Conservation (phyloP, 176 grass and related monocot species). For the Oryza brachyantha region DNA sequence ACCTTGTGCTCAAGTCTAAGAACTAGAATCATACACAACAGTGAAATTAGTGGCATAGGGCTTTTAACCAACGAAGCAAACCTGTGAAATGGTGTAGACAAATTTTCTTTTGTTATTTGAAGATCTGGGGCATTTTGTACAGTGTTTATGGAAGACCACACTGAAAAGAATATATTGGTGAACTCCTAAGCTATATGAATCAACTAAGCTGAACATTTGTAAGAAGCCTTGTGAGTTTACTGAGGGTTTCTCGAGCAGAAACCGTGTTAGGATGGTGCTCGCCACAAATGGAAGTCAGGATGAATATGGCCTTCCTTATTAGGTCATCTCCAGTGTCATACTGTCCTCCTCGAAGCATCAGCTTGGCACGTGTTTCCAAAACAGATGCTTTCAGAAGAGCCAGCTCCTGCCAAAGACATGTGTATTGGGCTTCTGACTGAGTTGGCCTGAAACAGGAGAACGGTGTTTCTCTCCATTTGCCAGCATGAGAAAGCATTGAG, state of each 20-base stretch:
- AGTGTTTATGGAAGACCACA: constrained; percentile 34
- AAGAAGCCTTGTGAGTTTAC: constrained; percentile 98
- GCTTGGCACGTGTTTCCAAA: constrained; percentile 81
- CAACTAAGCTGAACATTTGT: constrained; percentile 93
- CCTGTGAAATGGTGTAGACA: constrained; percentile 26
- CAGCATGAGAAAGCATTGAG: constrained; percentile 67
- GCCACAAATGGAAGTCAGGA: constrained; percentile 86
- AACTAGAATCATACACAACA: background rate
- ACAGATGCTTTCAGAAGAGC: constrained; percentile 87
- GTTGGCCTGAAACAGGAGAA: constrained; percentile 55
- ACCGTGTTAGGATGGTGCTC: constrained; percentile 91
- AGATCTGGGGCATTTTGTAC: constrained; percentile 46
- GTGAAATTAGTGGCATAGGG: background rate
- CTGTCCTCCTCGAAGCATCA: constrained; percentile 89
- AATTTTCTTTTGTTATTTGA: constrained; percentile 60
- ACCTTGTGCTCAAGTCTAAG: background rate
- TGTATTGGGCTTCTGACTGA: constrained; percentile 53
- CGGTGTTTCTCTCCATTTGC: constrained; percentile 69
- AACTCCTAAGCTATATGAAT: constrained; percentile 64
- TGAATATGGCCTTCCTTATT: constrained; percentile 92
- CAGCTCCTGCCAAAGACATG: constrained; percentile 89
- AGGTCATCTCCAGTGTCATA: constrained; percentile 91
- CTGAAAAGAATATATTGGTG: constrained; percentile 64
- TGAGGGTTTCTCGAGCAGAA: constrained; percentile 80
- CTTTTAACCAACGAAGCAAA: constrained; percentile 9